These are phyloP conservation scores for Teunomyces barrocoloradensis DNA, from an alignment of 805 yeast species.

Conservation along the genomic window DNA sequence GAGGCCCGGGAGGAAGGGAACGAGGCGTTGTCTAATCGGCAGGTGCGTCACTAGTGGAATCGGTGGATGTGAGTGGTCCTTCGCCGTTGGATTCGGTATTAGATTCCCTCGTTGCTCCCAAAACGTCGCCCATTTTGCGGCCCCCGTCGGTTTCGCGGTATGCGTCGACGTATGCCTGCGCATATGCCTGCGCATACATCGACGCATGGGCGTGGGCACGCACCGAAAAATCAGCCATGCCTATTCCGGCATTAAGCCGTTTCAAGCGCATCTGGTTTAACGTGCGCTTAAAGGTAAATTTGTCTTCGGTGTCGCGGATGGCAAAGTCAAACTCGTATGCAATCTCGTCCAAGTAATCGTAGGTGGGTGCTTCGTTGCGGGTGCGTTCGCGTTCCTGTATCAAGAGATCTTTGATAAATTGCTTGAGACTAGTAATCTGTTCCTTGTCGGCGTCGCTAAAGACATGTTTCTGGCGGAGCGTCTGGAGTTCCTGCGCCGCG, in stretches of 20 bases:
- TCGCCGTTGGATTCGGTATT: neutral
- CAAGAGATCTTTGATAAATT: neutral
- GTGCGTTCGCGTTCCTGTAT: neutral
- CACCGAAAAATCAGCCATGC: neutral
- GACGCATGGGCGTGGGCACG: neutral
- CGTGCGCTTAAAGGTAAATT: neutral
- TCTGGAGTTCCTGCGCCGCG: neutral
- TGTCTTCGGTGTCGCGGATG: neutral
- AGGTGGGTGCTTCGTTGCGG: neutral
- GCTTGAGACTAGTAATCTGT: neutral
- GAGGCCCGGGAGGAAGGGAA: neutral
- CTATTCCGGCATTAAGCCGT: neutral
- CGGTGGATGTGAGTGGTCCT: neutral
- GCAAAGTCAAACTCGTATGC: slow-evolving; percentile 2
- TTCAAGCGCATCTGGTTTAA: neutral
- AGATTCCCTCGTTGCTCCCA: neutral
- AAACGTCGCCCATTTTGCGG: neutral
- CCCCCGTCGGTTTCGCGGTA: neutral
- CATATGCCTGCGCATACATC: neutral
- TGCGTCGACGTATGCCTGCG: neutral
- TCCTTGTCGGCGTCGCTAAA: neutral
- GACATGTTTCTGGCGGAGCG: neutral
- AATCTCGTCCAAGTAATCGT: neutral
- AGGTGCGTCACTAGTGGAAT: neutral
- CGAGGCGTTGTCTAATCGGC: neutral